Base-by-base conservation (phyloP, 1,284 basidiomycete species). In the Mycena sp. region DNA sequence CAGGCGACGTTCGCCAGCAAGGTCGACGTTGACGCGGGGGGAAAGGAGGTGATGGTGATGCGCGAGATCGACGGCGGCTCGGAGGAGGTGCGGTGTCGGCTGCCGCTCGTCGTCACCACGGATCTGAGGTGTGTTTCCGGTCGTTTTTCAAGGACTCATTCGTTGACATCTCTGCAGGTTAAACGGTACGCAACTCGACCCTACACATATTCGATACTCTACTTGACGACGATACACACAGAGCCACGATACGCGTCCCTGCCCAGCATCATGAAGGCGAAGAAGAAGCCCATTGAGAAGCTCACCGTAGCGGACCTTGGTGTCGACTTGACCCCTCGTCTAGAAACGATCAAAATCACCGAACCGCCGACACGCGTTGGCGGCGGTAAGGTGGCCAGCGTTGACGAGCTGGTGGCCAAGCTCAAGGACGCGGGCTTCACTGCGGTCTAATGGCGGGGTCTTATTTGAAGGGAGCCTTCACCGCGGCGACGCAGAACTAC, bases 241-340 rank as follows among this genome's bases (percentile, higher is more conserved):
- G 95, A 97, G 77, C 96, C 96, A 12, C 90, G 96, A 70, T 98
- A 97, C 74, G 95, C 96, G 1, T 95, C 95, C 26, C 78, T 98
- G 66, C 96, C 95, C 17, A 97, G 95, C 74, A 97, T 97, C 78
- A 98, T 97, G 94, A 97, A 97, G 81, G 97, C 97, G 25, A 99
- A 99, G 87, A 99, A 99, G 87, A 99, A 99, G 82, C 92, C 93
- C 25, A 81, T 99, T 53, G 91, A 96, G 80, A 96, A 94, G 74
- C 73, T 96, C 65, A 88, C 88, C 32, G 84, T 94, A 10, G 82
- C 85, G 49, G 95, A 97, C 71, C 89, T 99, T 16, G 90, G 90
- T n/a, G 81, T 96, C 38, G 92, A 96, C 76, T 82, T 92, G 44
- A 84, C 87, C 1, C 95, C 95, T 17, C 84, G 88, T 45, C 81